Base-by-base conservation (phyloP, 208 protist species). In the Acanthamoeba lenticulata region DNA sequence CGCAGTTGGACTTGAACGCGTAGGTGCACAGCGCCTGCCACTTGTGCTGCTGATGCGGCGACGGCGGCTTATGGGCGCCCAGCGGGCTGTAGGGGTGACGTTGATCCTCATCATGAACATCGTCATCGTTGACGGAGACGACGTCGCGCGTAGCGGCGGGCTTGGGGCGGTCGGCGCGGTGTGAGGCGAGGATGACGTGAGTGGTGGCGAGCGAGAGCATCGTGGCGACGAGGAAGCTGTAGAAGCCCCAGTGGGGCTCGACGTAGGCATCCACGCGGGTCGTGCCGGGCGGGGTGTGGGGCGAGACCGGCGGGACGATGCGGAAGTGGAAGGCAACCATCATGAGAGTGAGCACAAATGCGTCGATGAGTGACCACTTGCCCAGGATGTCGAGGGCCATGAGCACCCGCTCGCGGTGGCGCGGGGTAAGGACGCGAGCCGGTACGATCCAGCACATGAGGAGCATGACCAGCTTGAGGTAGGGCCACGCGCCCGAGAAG, bases 401-500 rank as follows among this genome's bases (percentile, higher is more conserved):
- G 17, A 99, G 96, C 0, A 97, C 57, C 15, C 44, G 45, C 65
- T 97, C 96, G 24, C 97, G 65, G 1, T 95, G 94, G 24, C 94
- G 93, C n/a, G 97, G 94, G 21, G 96, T 44, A 36, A 98, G 94
- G 9, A 98, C 57, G 27, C 92, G 96, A 47, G 96, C 96, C 55
- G 97, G 95, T 0, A 98, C 42, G 17, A 98, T 95, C 97, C 97
- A 98, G 27, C 67, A 65, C 9, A 94, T 6, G 21, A 97, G 45
- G 93, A 98, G 94, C 67, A 98, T 74, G 24, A 98, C 17, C 17
- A 99, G 96, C 96, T 99, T 99, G 55, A 98, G 85, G 95, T 99
- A 99, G 2, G 98, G 98, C 96, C 99, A 99, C n/a, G 97, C 89
- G 11, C 98, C 98, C 34, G 98, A 98, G 94, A 99, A 98, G 19